phyloP scores from a whole-genome alignment of 371 early-diverging fungal genomes.

The Batkoa obscura region DNA sequence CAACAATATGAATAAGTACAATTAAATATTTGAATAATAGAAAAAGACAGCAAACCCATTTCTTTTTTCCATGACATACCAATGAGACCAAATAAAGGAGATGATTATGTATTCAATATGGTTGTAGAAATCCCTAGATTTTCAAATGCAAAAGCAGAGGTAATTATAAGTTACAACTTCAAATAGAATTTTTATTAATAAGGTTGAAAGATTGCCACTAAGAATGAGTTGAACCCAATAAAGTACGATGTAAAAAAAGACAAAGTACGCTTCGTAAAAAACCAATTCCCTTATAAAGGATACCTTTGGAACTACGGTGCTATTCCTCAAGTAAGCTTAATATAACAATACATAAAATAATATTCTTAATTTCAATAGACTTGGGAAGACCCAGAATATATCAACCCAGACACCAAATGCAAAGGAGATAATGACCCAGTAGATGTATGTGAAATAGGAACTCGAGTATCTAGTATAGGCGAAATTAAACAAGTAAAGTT shows the following conservation, averaged over 20 bases:
- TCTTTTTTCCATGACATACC: conserved; percentile 99
- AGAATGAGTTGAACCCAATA: conserved; percentile 91
- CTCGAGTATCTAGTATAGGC: conserved; percentile 66
- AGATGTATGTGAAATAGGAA: conserved; percentile 97
- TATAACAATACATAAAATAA: neutral
- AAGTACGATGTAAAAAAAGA: conserved; percentile 98
- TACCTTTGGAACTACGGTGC: conserved; percentile 99
- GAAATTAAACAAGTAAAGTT: conserved; percentile 98
- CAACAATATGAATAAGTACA: too few species aligned
- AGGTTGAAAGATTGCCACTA: conserved; percentile 55
- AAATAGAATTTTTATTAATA: neutral
- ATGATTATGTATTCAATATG: conserved; percentile 82
- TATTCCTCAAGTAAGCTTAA: conserved; percentile 75
- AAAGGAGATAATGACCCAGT: conserved; percentile 97
- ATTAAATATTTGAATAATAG: too few species aligned
- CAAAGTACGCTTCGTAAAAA: conserved; percentile 93
- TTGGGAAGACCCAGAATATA: conserved; percentile 91
- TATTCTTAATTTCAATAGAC: conserved; percentile 37
- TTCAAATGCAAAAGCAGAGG: conserved; percentile 99
- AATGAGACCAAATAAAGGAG: conserved; percentile 37
- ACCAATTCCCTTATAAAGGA: conserved; percentile 98
- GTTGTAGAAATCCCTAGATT: conserved; percentile 98
- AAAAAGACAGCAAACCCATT: conserved; percentile 45
- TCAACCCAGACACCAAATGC: conserved; percentile 70
- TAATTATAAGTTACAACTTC: conserved; percentile 12